Conservation (phyloP, 352 stramenopile genomes). For the Globisporangium parvum region DNA sequence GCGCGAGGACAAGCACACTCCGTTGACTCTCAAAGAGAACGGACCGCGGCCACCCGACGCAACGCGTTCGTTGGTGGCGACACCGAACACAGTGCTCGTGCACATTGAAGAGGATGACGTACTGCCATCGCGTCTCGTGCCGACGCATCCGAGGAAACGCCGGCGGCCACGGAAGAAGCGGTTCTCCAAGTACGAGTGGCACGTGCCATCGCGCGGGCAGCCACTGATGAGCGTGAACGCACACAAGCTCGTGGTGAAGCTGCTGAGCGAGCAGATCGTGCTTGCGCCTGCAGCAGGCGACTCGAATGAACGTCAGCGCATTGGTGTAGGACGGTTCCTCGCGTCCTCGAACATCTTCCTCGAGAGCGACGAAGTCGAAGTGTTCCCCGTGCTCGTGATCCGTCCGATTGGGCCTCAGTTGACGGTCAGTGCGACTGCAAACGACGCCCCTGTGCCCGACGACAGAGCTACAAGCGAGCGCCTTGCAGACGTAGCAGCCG, state of each 20-base stretch:
- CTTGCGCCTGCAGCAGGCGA: slow-evolving; percentile 25
- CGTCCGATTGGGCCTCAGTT: slow-evolving; percentile 29
- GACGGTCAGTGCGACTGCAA: neutral
- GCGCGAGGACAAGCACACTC: neutral
- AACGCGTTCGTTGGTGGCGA: neutral
- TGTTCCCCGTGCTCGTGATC: slow-evolving; percentile 57
- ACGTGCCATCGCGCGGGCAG: slow-evolving; percentile 8
- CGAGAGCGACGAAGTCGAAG: slow-evolving; percentile 53
- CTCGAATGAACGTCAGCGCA: slow-evolving; percentile 12
- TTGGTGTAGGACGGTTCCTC: slow-evolving; percentile 34
- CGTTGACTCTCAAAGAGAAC: neutral
- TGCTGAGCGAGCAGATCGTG: slow-evolving; percentile 34
- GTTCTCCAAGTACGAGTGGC: slow-evolving; percentile 17
- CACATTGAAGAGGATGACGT: slow-evolving; percentile 22
- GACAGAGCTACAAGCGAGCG: neutral
- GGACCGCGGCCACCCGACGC: neutral
- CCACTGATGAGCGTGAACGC: slow-evolving; percentile 4
- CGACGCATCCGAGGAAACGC: slow-evolving; percentile 18
- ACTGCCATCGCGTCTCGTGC: slow-evolving; percentile 35
- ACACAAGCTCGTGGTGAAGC: slow-evolving; percentile 26
- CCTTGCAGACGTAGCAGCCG: neutral
- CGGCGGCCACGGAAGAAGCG: slow-evolving; percentile 18
- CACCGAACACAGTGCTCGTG: slow-evolving; percentile 21
- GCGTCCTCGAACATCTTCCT: slow-evolving; percentile 42
- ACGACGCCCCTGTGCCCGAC: neutral